phyloP scores from a whole-genome alignment of 1,284 basidiomycete genomes.

The Leccinum griseonigrum region DNA sequence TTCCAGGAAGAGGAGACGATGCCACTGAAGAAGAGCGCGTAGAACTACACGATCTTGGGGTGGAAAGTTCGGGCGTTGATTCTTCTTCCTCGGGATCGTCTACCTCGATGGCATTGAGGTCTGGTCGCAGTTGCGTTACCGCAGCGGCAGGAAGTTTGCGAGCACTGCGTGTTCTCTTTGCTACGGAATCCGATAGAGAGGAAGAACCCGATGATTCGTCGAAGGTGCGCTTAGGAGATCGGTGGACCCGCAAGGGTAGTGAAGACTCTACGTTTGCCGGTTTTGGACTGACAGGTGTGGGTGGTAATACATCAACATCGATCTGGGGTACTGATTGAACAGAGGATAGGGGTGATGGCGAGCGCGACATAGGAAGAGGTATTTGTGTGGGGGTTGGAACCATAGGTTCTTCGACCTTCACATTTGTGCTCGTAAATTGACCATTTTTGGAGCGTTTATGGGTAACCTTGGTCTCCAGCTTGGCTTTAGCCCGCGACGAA shows the following conservation, averaged over 20 bases:
- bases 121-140: slow-evolving; percentile 19
- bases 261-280: slow-evolving; percentile 23
- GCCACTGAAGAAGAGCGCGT: slow-evolving; percentile 44
- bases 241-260: slow-evolving; percentile 35
- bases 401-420: slow-evolving; percentile 24
- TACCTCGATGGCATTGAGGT: slow-evolving; percentile 24
- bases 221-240: slow-evolving; percentile 66
- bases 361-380: slow-evolving; percentile 46
- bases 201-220: slow-evolving; percentile 56
- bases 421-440: slow-evolving; percentile 25
- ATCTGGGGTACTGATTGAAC: slow-evolving; percentile 28
- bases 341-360: slow-evolving; percentile 40
- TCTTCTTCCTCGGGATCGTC: slow-evolving; percentile 38
- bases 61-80: slow-evolving; percentile 44
- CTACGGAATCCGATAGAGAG: slow-evolving; percentile 41
- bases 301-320: slow-evolving; percentile 31
- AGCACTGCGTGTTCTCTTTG: slow-evolving; percentile 42
- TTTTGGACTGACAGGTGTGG: slow-evolving; percentile 22
- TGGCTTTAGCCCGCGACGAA: slow-evolving; percentile 20
- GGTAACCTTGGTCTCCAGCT: slow-evolving; percentile 31
- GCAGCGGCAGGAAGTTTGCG: slow-evolving; percentile 18
- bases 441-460: slow-evolving; percentile 28
- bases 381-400: slow-evolving; percentile 33
- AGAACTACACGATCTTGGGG: slow-evolving; percentile 38
- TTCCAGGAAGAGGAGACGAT: slow-evolving; percentile 36